Evolutionary conservation across 768 basidiomycete species (phyloP).

Genomic region (Pleurotus tuoliensis): DNA sequence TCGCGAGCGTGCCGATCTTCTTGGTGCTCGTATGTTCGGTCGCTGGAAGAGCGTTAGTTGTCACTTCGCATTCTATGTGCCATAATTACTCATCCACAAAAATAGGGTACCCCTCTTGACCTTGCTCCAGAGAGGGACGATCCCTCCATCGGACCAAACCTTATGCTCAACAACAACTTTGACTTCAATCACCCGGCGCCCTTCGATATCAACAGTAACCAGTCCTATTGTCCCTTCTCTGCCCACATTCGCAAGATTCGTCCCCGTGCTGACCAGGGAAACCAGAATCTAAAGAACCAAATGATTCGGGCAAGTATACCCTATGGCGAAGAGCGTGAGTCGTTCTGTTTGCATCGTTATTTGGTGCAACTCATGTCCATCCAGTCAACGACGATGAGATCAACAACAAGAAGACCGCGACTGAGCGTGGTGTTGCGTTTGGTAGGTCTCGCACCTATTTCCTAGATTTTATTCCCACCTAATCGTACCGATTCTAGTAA

Average conservation of each 20-base stretch:
- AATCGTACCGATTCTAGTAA: not conserved
- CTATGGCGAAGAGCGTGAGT: constrained; percentile 2
- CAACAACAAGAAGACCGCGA: not conserved
- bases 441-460: not conserved
- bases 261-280: not conserved
- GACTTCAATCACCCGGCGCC: constrained; percentile 5
- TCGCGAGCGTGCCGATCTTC: not conserved
- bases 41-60: constrained; percentile 3
- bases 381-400: constrained; percentile 1
- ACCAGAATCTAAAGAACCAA: not conserved
- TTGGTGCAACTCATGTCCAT: not conserved
- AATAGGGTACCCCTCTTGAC: constrained; percentile 1
- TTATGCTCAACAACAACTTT: constrained; percentile 1
- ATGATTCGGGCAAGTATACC: not conserved
- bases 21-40: constrained; percentile 3
- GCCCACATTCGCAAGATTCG: constrained; percentile 4
- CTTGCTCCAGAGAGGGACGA: not conserved
- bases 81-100: not conserved
- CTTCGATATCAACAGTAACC: not conserved
- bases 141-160: not conserved
- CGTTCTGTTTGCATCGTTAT: not conserved
- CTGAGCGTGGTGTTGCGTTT: constrained; percentile 1
- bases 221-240: not conserved
- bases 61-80: not conserved
- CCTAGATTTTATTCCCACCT: not conserved